phyloP scores from a whole-genome alignment of 148 eudicot genomes.

The Dysphania ambrosioides region DNA sequence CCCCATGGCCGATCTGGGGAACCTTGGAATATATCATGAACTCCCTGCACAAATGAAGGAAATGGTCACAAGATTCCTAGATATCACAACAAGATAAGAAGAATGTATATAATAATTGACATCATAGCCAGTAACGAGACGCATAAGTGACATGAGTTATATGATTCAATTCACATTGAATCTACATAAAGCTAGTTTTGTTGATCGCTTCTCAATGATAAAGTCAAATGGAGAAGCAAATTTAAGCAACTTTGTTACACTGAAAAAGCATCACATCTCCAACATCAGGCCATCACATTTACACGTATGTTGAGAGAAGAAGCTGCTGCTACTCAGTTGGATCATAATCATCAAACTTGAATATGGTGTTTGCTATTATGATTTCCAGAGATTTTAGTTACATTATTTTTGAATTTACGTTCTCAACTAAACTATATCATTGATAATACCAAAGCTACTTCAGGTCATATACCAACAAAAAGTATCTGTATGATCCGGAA shows the following conservation, averaged over 20 bases:
- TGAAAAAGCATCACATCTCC: not conserved
- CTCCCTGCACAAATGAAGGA: conserved; percentile 54
- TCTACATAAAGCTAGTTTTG: not conserved
- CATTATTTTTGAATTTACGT: not conserved
- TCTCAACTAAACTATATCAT: not conserved
- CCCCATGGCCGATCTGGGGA: conserved; percentile 84
- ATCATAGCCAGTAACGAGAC: not conserved
- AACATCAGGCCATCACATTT: not conserved
- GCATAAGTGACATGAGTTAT: not conserved
- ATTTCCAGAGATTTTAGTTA: too few relatives aligned
- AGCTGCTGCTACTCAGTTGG: not conserved
- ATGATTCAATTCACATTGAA: not conserved
- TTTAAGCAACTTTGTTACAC: not conserved
- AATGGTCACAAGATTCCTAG: not conserved
- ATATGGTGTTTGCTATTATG: not conserved
- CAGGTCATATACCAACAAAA: too few relatives aligned
- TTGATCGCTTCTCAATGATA: not conserved
- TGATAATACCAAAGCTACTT: not conserved
- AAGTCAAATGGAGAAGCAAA: not conserved
- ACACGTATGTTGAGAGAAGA: not conserved
- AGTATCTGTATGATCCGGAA: too few relatives aligned
- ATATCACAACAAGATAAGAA: not conserved
- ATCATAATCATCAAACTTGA: not conserved
- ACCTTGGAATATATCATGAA: conserved; percentile 98
- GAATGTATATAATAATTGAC: not conserved